Conservation (phyloP, 148 eudicot genomes). For the Simmondsia chinensis region DNA sequence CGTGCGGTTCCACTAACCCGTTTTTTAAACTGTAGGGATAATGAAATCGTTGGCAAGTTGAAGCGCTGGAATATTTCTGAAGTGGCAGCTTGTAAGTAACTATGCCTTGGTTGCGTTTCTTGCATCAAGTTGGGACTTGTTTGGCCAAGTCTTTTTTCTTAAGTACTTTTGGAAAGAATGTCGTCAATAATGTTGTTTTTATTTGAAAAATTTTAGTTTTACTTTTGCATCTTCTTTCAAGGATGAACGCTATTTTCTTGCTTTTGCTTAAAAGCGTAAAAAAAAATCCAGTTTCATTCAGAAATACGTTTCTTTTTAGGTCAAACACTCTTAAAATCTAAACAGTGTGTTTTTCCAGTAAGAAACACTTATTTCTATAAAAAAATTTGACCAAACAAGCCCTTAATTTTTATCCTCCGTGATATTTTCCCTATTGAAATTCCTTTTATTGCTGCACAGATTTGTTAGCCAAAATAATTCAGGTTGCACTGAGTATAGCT, state of each 20-base stretch:
- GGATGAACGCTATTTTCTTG: no score
- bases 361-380: background rate
- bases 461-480: slow-evolving; percentile 30
- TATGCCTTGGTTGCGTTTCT: background rate
- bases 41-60: slow-evolving; percentile 27
- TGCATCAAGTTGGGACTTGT: no score
- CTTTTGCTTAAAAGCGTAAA: no score
- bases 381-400: no score
- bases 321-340: no score
- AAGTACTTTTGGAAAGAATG: no score
- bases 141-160: no score
- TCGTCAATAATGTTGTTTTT: background rate
- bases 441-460: slow-evolving; percentile 32
- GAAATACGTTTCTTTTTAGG: no score
- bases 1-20: background rate
- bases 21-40: slow-evolving; percentile 38
- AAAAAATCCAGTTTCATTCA: no score
- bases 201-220: no score
- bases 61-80: slow-evolving; percentile 31
- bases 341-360: no score
- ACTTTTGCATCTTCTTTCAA: no score
- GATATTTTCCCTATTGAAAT: slow-evolving; percentile 2
- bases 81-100: slow-evolving; percentile 58
- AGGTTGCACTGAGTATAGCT: slow-evolving; percentile 26
- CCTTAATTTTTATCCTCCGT: background rate